These are phyloP conservation scores for Termitomyces bulborhizus DNA, from an alignment of 768 basidiomycete genomes.

Conservation along the genomic window DNA sequence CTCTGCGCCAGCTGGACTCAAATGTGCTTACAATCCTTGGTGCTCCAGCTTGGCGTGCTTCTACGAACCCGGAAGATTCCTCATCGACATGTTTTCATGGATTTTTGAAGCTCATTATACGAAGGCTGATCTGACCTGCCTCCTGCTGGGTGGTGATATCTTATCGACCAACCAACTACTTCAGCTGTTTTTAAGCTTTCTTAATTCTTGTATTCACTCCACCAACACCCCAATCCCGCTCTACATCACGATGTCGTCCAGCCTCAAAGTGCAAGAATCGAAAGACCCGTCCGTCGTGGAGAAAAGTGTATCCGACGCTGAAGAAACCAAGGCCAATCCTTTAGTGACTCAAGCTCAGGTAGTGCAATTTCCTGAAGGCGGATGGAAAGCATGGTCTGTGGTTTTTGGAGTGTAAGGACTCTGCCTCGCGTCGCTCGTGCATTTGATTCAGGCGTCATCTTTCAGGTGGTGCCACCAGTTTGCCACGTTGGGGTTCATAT, in stretches of 20 bases:
- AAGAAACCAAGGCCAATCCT: not conserved
- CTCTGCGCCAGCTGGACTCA: not conserved
- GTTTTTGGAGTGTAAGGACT: conserved; percentile 20
- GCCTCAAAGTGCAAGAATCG: not conserved
- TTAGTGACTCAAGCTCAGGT: not conserved
- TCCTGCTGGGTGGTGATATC: not conserved
- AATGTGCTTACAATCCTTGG: not conserved
- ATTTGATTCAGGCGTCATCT: not conserved
- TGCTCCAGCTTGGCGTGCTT: not conserved
- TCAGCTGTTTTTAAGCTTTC: not conserved
- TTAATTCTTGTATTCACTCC: not conserved
- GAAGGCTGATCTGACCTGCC: not conserved
- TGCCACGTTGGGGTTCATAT: conserved; percentile 19
- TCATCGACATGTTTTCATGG: not conserved
- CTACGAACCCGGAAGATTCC: not conserved
- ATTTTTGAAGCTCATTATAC: not conserved
- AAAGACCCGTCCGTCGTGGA: not conserved
- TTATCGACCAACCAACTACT: not conserved
- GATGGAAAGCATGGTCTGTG: conserved; percentile 19
- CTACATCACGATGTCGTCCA: not conserved
- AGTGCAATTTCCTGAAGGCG: conserved; percentile 15
- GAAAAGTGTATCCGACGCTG: not conserved
- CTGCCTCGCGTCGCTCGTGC: not conserved
- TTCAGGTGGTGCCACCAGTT: conserved; percentile 20
- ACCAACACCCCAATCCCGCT: not conserved